Evolutionary conservation across 768 basidiomycete genomes (phyloP), one percentile per base, ranked within the genome.

Genomic region (Serpula lacrymans): DNA sequence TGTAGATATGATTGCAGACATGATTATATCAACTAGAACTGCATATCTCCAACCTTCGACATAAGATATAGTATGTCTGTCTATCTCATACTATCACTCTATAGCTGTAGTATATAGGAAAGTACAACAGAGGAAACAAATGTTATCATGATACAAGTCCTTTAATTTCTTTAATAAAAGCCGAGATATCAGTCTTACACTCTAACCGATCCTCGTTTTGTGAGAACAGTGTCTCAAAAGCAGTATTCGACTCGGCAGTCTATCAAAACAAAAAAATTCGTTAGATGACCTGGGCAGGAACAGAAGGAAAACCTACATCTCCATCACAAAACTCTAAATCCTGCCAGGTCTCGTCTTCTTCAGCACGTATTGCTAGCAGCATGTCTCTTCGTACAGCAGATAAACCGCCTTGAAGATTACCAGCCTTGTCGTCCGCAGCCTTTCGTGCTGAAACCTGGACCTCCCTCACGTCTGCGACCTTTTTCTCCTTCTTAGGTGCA

Each of bases 271-370:
- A 48, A 42, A 43, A 38, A 34, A 40, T 38, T 26, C 24, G 45
- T 21, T 10, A 14, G 10, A 7, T 23, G 16, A 17, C 23, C 17
- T 36, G 35, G n/a, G 34, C 34, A 21, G 11, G 7, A 39, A 21
- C 6, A 21, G 22, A 18, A 39, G 22, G 18, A 24, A 39, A 20
- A 59, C 77, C 41, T 47, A 90, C 88, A 64, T 77, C 72, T 27
- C 70, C 70, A 49, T 80, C 80, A 51, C 68, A 79, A 57, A 81
- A 89, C 35, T 80, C 70, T 17, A 88, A 65, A 33, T 77, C 68
- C 51, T 80, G 65, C 88, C 88, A 92, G 38, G 62, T 63, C 54
- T 88, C 88, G 39, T 89, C 88, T 52, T 88, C 84, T 54, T 91
- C 88, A 3, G 67, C 65, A 21, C 85, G 75, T 27, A 89, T 79